Conservation (phyloP, 148 eudicot genomes). For the Gaultheria prostrata region DNA sequence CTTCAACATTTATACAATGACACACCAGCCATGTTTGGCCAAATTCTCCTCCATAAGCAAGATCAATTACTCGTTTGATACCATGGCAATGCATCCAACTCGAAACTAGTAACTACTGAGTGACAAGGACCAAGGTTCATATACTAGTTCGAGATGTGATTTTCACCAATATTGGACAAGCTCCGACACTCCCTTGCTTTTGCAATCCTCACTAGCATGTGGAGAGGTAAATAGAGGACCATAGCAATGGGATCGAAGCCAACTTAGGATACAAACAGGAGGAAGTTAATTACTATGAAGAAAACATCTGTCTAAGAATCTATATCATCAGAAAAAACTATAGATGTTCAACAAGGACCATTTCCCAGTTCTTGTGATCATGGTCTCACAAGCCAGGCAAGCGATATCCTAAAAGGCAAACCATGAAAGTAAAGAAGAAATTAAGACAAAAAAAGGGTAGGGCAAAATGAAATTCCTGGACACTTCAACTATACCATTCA, state of each 20-base stretch:
- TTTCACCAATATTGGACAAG: background rate
- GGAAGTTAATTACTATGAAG: background rate
- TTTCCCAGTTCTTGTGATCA: background rate
- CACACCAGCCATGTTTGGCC: background rate
- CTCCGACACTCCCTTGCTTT: background rate
- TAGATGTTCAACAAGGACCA: background rate
- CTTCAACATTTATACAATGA: background rate
- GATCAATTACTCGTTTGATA: too few species aligned
- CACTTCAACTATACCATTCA: background rate
- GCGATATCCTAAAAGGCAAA: background rate
- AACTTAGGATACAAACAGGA: background rate
- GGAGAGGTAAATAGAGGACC: background rate
- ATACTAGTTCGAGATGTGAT: background rate
- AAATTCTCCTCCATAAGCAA: background rate
- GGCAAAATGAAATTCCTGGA: background rate
- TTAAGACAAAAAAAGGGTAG: background rate
- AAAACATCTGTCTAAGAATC: background rate
- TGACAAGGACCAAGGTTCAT: background rate
- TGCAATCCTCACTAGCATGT: background rate
- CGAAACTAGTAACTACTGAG: background rate
- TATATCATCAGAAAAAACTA: background rate
- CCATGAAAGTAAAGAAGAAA: background rate
- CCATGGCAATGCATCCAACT: too few species aligned
- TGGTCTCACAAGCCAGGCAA: background rate
- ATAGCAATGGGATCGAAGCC: background rate